Conservation (phyloP, 1,284 basidiomycete genomes). For the Flammula alnicola region DNA sequence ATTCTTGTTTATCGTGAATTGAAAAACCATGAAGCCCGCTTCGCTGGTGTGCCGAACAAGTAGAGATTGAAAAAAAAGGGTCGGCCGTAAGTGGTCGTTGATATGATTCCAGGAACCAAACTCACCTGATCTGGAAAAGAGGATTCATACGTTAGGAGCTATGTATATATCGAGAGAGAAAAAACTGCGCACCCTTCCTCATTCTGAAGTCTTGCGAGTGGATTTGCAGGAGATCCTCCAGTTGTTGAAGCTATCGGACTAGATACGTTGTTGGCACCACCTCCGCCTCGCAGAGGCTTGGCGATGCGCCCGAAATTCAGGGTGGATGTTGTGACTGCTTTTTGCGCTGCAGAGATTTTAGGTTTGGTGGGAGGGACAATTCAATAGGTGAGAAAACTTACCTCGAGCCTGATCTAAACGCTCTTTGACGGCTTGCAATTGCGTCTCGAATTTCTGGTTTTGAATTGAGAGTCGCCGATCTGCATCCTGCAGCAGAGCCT, state of each 20-base stretch:
- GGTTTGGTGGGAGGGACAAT: slow-evolving; percentile 20
- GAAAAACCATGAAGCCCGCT: slow-evolving; percentile 90
- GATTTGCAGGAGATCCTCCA: slow-evolving; percentile 53
- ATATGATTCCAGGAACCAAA: slow-evolving; percentile 25
- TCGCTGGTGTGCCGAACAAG: slow-evolving; percentile 53
- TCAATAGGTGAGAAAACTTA: slow-evolving; percentile 43
- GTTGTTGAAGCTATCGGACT: slow-evolving; percentile 38
- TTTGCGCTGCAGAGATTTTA: slow-evolving; percentile 62
- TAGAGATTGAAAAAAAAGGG: slow-evolving; percentile 18
- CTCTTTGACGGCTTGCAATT: slow-evolving; percentile 90
- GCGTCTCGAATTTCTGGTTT: slow-evolving; percentile 95
- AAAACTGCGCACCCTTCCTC: slow-evolving; percentile 75
- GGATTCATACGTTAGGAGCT: slow-evolving; percentile 8
- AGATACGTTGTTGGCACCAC: slow-evolving; percentile 54
- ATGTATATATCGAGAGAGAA: slow-evolving; percentile 22
- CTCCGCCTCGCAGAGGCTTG: slow-evolving; percentile 93
- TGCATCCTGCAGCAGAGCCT: slow-evolving; percentile 90
- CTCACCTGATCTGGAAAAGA: slow-evolving; percentile 30
- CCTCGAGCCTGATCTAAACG: slow-evolving; percentile 91
- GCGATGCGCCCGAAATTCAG: slow-evolving; percentile 93
- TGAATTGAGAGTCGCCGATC: slow-evolving; percentile 90
- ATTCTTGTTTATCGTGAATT: slow-evolving; percentile 61
- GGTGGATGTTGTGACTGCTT: slow-evolving; percentile 68
- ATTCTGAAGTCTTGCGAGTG: slow-evolving; percentile 73
- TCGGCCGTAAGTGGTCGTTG: slow-evolving; percentile 19